Base-by-base conservation (phyloP, 805 yeast species). In the Wickerhamiella cacticola region DNA sequence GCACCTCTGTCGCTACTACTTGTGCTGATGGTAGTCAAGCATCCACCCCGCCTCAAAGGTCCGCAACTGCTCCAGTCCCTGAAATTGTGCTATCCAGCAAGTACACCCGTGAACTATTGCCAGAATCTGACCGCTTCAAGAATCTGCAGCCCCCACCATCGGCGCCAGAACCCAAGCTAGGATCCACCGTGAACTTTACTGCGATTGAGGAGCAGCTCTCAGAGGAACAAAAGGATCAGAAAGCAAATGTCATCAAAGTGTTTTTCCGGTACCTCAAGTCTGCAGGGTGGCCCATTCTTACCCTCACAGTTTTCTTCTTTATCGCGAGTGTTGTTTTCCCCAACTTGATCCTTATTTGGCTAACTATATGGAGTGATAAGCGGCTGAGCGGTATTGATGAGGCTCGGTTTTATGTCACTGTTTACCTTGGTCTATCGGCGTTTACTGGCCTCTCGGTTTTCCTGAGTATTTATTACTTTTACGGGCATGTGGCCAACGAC, bases 361-460 rank as follows among this genome's bases (percentile, higher is more conserved):
- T 55, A 2, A 48, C 56, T 1, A 24, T 54, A 5, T 53, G 57
- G 57, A 52, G 57, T 5, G 50, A 46, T 21, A 50, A 56, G 36
- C 42, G 42, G 9, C 29, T 56, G 10, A 24, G 16, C 8, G 58
- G 57, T 2, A 15, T 55, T 1, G 15, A 23, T 3, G 53, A 48
- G 7, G 53, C 59, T 1, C 15, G 42, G 26, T 40, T 33, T 22
- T 56, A 53, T 40, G 49, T 54, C 3, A 9, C 38, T 3, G 57
- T 51, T 5, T 55, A 51, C 34, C 22, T 52, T 8, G 12, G 25
- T 3, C 24, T 55, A 26, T 24, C 51, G 13, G 6, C 51, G 1
- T 15, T 46, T 2, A 33, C 51, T 2, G 53, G 51, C 10, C 9
- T 46, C 5, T 21, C 42, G 4, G 34, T 29, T 26, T 50, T 39